These are phyloP conservation scores for Carallia brachiata DNA, from an alignment of 345 rosid genomes.

Conservation along the genomic window DNA sequence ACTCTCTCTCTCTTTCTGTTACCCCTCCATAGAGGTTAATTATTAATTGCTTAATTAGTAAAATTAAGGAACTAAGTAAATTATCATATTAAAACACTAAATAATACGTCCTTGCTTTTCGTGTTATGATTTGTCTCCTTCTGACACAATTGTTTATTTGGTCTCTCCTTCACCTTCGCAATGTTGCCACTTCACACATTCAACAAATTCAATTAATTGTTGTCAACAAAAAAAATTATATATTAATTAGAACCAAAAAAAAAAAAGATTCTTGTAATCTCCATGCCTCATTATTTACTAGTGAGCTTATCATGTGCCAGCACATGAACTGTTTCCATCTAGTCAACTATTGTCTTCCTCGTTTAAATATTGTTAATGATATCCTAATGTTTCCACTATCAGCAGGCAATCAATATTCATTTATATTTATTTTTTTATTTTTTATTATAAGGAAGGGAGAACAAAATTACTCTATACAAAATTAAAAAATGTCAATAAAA, in stretches of 20 bases:
- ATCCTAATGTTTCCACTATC: conserved; percentile 9
- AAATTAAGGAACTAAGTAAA: not conserved
- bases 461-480: no score
- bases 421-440: not conserved
- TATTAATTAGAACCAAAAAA: not conserved
- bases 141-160: conserved; percentile 31
- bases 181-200: conserved; percentile 37
- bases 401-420: conserved; percentile 2
- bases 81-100: not conserved
- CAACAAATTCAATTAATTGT: conserved; percentile 30
- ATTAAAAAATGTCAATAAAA: no score
- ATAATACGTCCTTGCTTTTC: conserved; percentile 1
- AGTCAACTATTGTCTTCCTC: conserved; percentile 38
- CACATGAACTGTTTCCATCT: conserved; percentile 51
- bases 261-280: conserved; percentile 18
- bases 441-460: no score
- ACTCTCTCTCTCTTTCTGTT: conserved; percentile 6
- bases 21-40: no score
- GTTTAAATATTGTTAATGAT: conserved; percentile 7
- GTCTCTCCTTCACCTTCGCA: conserved; percentile 42
- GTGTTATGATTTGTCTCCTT: conserved; percentile 32
- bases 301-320: conserved; percentile 49
- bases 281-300: conserved; percentile 34
- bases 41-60: not conserved
- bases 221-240: conserved; percentile 3